phyloP scores from a whole-genome alignment of 306 rosid species.

The Neltuma alba region DNA sequence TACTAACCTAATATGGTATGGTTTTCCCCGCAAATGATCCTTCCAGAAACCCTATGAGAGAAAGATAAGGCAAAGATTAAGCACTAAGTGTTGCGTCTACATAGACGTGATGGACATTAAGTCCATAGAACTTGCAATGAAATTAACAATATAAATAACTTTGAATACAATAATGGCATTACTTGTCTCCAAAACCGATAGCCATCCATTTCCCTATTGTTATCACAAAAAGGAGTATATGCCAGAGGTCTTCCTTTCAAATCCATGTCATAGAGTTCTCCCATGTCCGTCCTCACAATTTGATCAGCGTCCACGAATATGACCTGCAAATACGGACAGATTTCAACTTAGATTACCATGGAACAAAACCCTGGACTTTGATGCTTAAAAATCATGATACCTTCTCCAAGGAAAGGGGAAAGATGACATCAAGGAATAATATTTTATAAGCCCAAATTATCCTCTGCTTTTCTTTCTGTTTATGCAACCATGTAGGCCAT shows the following conservation, averaged over 20 bases:
- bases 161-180: slow-evolving; percentile 36
- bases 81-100: slow-evolving; percentile 22
- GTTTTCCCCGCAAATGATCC: slow-evolving; percentile 91
- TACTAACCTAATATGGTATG: slow-evolving; percentile 88
- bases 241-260: slow-evolving; percentile 93
- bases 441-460: slow-evolving; percentile 99
- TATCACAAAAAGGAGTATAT: slow-evolving; percentile 97
- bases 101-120: slow-evolving; percentile 18
- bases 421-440: slow-evolving; percentile 96
- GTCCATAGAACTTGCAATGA: not conserved
- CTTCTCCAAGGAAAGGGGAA: slow-evolving; percentile 98
- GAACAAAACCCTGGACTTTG: slow-evolving; percentile 4
- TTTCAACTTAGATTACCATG: slow-evolving; percentile 36
- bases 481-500: slow-evolving; percentile 99
- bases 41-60: slow-evolving; percentile 90
- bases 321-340: slow-evolving; percentile 68
- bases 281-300: slow-evolving; percentile 93
- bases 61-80: slow-evolving; percentile 30
- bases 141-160: slow-evolving; percentile 20
- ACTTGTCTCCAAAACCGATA: slow-evolving; percentile 99
- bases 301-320: slow-evolving; percentile 99
- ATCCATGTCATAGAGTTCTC: slow-evolving; percentile 98
- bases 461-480: slow-evolving; percentile 97
- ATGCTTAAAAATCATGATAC: slow-evolving; percentile 42
- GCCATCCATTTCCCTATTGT: slow-evolving; percentile 98